Evolutionary conservation across 768 basidiomycete genomes (phyloP), one percentile per base, ranked within the genome.

Genomic region (Cystofilobasidium ferigula): DNA sequence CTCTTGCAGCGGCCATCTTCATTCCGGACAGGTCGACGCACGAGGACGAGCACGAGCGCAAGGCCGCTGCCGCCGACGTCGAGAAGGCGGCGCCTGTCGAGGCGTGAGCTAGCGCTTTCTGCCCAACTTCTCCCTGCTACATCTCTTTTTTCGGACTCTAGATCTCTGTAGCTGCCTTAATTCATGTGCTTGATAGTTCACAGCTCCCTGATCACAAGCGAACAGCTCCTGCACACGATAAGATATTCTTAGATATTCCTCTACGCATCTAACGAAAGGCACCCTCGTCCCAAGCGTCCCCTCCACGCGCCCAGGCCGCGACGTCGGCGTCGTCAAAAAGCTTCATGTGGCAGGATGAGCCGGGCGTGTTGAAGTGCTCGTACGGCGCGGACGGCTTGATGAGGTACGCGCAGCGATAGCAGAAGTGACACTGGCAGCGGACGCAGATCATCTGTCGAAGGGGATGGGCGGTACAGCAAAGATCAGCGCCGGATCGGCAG

Each of bases 341-440:
- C 22, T 53, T 24, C n/a, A 57, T 28, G 43, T 61, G 62, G 40
- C 65, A 67, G 0, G 53, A 54, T 0, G 40, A 32, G 22, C 61
- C 53, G 5, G 51, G 60, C 20, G 32, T 57, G 26, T 61, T 51
- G 45, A 56, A 67, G 34, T 67, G 65, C 36, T 57, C 57, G 51
- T 67, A 67, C 1, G 65, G 65, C 32, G 61, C 47, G 2, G 54
- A 18, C 5, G 65, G 60, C 14, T 60, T 53, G 18, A 67, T 32
- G 57, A 59, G 48, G 14, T 8, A n/a, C 16, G 69, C 69, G 54
- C 73, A 72, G 43, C 73, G 59, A 63, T 70, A 74, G 54, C 72
- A 73, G 68, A 73, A 64, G 43, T 59, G 63, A 2, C 57, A 24
- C 30, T 56, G n/a, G 20, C 65, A 62, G 12, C 53, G 51, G 3